Conservation (phyloP, 1,284 basidiomycete species). For the Fomitopsis schrenkii region DNA sequence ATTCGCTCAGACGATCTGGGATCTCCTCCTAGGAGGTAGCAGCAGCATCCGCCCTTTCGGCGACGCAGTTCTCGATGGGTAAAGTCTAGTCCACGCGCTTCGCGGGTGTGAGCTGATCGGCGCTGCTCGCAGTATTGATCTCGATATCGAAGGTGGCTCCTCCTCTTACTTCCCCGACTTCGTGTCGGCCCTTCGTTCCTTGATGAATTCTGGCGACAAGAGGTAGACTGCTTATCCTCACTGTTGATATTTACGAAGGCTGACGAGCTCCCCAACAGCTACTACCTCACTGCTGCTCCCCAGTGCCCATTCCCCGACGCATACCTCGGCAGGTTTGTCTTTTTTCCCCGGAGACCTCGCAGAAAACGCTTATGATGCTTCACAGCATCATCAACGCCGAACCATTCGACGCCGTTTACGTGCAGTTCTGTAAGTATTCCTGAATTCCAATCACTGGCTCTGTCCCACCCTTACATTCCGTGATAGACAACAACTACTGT, state of each 20-base stretch:
- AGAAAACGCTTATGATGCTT: background rate
- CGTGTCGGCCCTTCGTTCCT: slow-evolving; percentile 45
- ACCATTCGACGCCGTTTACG: slow-evolving; percentile 59
- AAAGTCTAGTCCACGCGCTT: slow-evolving; percentile 12
- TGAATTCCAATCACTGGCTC: too few relatives aligned
- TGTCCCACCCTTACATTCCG: background rate
- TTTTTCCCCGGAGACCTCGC: background rate
- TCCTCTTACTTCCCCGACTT: slow-evolving; percentile 49
- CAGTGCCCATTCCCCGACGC: slow-evolving; percentile 67
- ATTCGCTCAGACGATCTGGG: slow-evolving; percentile 61
- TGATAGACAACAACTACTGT: slow-evolving; percentile 57
- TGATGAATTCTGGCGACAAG: slow-evolving; percentile 47
- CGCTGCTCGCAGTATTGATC: slow-evolving; percentile 42
- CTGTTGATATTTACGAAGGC: too few relatives aligned
- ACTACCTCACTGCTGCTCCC: slow-evolving; percentile 62
- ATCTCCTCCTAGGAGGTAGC: slow-evolving; percentile 59
- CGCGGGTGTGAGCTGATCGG: background rate
- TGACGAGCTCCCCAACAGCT: slow-evolving; percentile 30
- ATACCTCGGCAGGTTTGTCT: slow-evolving; percentile 38
- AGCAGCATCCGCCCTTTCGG: slow-evolving; percentile 58
- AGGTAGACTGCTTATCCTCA: slow-evolving; percentile 33
- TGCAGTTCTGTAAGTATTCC: slow-evolving; percentile 46
- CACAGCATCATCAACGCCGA: slow-evolving; percentile 45
- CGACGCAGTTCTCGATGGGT: slow-evolving; percentile 62
- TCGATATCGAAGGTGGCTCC: slow-evolving; percentile 63